Base-by-base conservation (phyloP, 2,329 filamentous ascomycete species). In the Stagonosporopsis chrysanthemi region DNA sequence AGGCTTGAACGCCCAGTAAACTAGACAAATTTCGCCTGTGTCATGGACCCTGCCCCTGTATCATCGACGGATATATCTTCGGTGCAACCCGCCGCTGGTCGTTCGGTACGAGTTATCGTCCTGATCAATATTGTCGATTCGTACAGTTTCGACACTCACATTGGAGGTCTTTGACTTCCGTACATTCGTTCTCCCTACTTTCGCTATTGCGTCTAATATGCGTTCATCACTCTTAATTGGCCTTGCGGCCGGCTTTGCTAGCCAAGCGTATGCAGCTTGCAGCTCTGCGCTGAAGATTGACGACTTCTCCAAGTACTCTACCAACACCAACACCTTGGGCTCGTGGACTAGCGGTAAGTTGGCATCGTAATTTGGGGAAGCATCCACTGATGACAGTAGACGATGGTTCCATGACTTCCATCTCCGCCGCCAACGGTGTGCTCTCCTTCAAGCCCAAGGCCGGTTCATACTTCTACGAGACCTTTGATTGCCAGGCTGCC, bases 381-480 rank as follows among this genome's bases (percentile, higher is more conserved):
- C 41, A 14, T 28, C 11, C 4, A 31, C 53, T 56, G 22, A 64
- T 12, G 45, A 5, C 31, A 15, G 1, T 58, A 84, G 83, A 85
- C 61, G 83, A 85, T 73, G 78, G 74, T 14, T 75, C 77, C 55
- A 83, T 83, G 76, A 74, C 72, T 60, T 70, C 79, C 66, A 68
- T 81, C 68, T 75, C 73, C 41, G 78, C 75, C 31, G 73, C 73
- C 14, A 72, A 72, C 14, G 79, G 80, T 43, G 78, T 81, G 28
- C 77, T 85, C 22, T 78, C 77, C 7, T 83, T 86, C 71, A 81
- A 78, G n/a, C 80, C 81, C 29, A 81, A 79, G 58, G 65, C 75
- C 15, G 66, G 63, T 24, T 80, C 82, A 12, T 85, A 85, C 73
- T 84, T 83, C 60, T 85, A 85, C 65, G 83, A 84, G 67, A 81